These are phyloP conservation scores for Coemansia sp. DNA, from an alignment of 192 early-diverging fungal genomes.

Conservation along the genomic window DNA sequence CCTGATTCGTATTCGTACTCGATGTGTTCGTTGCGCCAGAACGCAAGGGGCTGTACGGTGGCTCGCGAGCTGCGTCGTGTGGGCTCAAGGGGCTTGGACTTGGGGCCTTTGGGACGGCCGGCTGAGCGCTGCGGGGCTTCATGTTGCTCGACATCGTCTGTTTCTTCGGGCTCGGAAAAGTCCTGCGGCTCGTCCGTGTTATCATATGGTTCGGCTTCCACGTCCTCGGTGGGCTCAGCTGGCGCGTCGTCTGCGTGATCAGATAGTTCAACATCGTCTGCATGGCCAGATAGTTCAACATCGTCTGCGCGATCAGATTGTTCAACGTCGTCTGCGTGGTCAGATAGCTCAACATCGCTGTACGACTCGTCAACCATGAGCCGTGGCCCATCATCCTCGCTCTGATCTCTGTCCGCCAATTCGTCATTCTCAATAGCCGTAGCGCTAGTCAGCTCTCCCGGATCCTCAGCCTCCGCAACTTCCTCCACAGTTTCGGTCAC, in stretches of 20 bases:
- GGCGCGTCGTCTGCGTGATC: conserved; percentile 6
- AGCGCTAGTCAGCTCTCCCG: conserved; percentile 18
- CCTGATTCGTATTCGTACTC: conserved; percentile 42
- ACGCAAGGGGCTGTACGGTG: conserved; percentile 40
- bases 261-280: conserved; percentile 1
- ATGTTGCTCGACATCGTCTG: not conserved
- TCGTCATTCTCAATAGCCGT: conserved; percentile 16
- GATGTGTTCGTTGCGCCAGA: conserved; percentile 55
- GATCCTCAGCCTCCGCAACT: not conserved
- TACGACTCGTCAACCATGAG: not conserved
- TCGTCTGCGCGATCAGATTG: conserved; percentile 1
- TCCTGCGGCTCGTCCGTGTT: not conserved
- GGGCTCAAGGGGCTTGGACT: conserved; percentile 1
- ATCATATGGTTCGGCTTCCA: too few species aligned
- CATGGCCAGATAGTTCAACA: not conserved
- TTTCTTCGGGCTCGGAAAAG: conserved; percentile 8
- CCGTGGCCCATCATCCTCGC: conserved; percentile 5
- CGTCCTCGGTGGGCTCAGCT: too few species aligned
- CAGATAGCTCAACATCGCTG: conserved; percentile 2
- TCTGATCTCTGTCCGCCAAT: not conserved
- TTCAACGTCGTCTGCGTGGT: not conserved
- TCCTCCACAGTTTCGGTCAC: not conserved
- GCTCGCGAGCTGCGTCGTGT: conserved; percentile 44
- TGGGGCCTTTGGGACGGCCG: not conserved
- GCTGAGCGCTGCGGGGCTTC: not conserved